Percentiles rank a stretch among this genome's conserved stretches.
phyloP scores from a whole-genome alignment of 768 basidiomycete genomes.

The Collybia nuda region DNA sequence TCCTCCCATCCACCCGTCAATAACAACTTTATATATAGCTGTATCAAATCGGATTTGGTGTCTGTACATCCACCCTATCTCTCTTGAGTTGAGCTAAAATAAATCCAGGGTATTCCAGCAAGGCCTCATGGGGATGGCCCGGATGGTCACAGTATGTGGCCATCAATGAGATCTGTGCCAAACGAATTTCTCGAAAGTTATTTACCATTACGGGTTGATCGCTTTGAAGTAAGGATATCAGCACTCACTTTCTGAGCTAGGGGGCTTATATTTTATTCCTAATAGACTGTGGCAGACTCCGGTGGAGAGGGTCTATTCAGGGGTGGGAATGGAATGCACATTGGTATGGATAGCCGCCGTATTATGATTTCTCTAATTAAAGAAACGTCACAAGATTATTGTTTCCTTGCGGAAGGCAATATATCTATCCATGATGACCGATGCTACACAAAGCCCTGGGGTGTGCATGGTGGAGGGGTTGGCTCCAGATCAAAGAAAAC shows the following conservation, averaged over 20 bases:
- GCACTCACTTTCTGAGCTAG: background rate
- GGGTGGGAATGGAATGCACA: constrained; percentile 30
- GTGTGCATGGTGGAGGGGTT: constrained; percentile 29
- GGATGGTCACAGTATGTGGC: constrained; percentile 30
- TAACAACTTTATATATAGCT: constrained; percentile 7
- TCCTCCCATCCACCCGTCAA: background rate
- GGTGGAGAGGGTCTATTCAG: constrained; percentile 27
- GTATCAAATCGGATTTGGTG: constrained; percentile 28
- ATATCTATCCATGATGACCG: constrained; percentile 30
- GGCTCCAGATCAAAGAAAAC: constrained; percentile 24
- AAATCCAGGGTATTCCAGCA: constrained; percentile 16
- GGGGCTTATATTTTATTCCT: background rate
- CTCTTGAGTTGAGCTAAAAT: background rate
- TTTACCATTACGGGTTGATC: constrained; percentile 25
- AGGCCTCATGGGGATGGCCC: constrained; percentile 21
- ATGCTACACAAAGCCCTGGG: constrained; percentile 33
- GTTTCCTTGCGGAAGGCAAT: constrained; percentile 24
- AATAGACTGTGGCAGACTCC: constrained; percentile 23
- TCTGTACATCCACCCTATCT: background rate
- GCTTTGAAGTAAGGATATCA: constrained; percentile 14
- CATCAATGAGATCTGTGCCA: constrained; percentile 29
- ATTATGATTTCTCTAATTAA: background rate
- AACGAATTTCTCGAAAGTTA: constrained; percentile 28
- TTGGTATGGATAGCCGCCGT: constrained; percentile 13
- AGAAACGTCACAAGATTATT: constrained; percentile 17